phyloP scores from a whole-genome alignment of 495 filamentous ascomycete genomes.

The Penicillium bialowiezense region DNA sequence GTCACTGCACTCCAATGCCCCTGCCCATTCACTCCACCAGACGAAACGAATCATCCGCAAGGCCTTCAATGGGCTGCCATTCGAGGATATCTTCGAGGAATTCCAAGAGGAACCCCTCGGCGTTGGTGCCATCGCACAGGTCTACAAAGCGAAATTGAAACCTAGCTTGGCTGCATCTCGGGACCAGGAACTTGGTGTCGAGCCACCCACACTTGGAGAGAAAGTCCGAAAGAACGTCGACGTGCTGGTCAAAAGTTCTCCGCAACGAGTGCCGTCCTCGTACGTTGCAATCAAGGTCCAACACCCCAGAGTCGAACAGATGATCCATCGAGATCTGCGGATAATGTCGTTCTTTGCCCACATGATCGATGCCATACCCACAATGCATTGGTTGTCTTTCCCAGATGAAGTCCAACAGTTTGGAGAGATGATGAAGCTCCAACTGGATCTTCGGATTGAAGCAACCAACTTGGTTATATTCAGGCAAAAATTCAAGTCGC shows the following conservation, averaged over 20 bases:
- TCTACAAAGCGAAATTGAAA: conserved; percentile 93
- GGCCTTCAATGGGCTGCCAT: conserved; percentile 75
- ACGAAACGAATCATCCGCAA: conserved; percentile 76
- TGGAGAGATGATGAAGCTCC: conserved; percentile 96
- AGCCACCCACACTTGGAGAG: conserved; percentile 54
- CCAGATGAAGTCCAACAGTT: conserved; percentile 94
- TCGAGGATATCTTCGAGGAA: conserved; percentile 95
- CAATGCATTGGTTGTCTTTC: conserved; percentile 95
- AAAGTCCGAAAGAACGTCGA: conserved; percentile 80
- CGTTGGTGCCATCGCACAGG: conserved; percentile 95
- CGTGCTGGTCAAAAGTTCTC: conserved; percentile 77
- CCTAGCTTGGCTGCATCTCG: conserved; percentile 65
- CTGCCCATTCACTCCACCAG: conserved; percentile 77
- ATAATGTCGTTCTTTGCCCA: conserved; percentile 95
- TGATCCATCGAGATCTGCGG: conserved; percentile 80
- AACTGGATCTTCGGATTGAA: conserved; percentile 94
- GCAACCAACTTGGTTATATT: conserved; percentile 86
- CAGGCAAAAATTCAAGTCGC: conserved; percentile 82
- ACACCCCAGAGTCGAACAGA: conserved; percentile 86
- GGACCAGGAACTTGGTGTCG: conserved; percentile 50
- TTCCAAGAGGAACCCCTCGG: conserved; percentile 89
- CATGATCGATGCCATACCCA: conserved; percentile 81
- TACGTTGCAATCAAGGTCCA: conserved; percentile 97
- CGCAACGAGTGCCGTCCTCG: conserved; percentile 80
- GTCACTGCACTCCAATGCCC: conserved; percentile 88